These are phyloP conservation scores for Plasmodium berghei DNA, from an alignment of 169 alveolate species.

Conservation along the genomic window DNA sequence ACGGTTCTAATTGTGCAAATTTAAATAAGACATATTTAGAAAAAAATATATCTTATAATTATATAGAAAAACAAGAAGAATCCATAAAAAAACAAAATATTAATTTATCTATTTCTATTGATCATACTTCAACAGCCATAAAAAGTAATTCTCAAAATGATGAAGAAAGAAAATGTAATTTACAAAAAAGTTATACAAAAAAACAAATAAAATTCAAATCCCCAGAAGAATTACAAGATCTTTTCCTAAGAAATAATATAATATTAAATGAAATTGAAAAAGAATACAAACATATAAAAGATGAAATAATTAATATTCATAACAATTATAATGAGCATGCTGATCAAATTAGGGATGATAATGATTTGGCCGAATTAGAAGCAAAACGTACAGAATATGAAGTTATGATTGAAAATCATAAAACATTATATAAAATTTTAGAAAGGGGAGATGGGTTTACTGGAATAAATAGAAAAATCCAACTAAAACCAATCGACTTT, in stretches of 20 bases:
- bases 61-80: background rate
- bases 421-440: conserved; percentile 88
- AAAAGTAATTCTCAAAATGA: conserved; percentile 2
- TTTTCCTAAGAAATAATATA: conserved; percentile 79
- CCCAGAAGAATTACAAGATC: conserved; percentile 92
- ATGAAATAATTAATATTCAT: background rate
- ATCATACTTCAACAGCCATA: background rate
- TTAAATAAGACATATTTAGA: background rate
- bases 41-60: background rate
- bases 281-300: conserved; percentile 39
- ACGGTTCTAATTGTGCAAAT: background rate
- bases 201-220: conserved; percentile 93
- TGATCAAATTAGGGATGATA: background rate
- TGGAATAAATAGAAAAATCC: conserved; percentile 96
- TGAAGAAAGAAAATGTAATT: conserved; percentile 17
- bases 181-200: conserved; percentile 61
- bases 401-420: conserved; percentile 80
- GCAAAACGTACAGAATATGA: conserved; percentile 56
- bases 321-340: background rate
- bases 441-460: conserved; percentile 95
- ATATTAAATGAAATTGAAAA: conserved; percentile 80
- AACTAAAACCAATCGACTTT: conserved; percentile 90
- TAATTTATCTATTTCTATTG: background rate
- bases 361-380: conserved; percentile 15
- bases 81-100: background rate